These are phyloP conservation scores for Fusarium nematophilum DNA, from an alignment of 2,329 filamentous ascomycete species.

Conservation along the genomic window DNA sequence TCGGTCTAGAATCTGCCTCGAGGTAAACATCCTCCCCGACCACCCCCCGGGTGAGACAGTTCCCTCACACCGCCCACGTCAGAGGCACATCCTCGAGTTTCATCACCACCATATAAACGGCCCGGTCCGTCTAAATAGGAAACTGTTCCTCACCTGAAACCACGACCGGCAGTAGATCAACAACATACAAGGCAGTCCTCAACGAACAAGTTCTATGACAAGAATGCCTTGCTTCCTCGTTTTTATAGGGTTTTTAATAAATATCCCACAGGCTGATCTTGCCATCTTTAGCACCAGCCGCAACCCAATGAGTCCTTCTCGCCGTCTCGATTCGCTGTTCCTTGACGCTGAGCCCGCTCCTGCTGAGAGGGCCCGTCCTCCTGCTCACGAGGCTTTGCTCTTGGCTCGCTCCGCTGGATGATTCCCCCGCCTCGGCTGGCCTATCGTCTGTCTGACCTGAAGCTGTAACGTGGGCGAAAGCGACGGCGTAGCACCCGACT, in stretches of 20 bases:
- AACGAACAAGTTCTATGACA: too few species aligned
- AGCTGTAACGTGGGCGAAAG: constrained; percentile 68
- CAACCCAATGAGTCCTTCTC: constrained; percentile 85
- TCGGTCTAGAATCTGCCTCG: too few species aligned
- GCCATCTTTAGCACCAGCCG: constrained; percentile 91
- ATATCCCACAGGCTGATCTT: constrained; percentile 97
- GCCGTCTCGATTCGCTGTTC: constrained; percentile 73
- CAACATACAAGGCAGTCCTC: too few species aligned
- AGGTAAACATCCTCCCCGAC: too few species aligned
- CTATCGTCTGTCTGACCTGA: constrained; percentile 34
- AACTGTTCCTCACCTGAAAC: too few species aligned
- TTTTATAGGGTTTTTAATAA: constrained; percentile 63
- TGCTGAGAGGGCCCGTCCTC: constrained; percentile 7
- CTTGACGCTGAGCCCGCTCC: constrained; percentile 59
- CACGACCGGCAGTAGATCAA: too few species aligned
- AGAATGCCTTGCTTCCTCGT: neutral
- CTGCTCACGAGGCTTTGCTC: neutral
- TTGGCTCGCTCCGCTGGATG: neutral
- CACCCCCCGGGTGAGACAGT: too few species aligned
- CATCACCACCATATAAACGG: too few species aligned
- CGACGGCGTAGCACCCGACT: constrained; percentile 84
- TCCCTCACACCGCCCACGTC: too few species aligned
- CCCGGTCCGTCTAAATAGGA: too few species aligned
- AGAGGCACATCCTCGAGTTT: too few species aligned
- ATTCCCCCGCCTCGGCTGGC: neutral